Evolutionary conservation across 1,284 basidiomycete genomes (phyloP), one percentile per base, ranked within the genome.

Genomic region (Microstroma glucosiphilum): DNA sequence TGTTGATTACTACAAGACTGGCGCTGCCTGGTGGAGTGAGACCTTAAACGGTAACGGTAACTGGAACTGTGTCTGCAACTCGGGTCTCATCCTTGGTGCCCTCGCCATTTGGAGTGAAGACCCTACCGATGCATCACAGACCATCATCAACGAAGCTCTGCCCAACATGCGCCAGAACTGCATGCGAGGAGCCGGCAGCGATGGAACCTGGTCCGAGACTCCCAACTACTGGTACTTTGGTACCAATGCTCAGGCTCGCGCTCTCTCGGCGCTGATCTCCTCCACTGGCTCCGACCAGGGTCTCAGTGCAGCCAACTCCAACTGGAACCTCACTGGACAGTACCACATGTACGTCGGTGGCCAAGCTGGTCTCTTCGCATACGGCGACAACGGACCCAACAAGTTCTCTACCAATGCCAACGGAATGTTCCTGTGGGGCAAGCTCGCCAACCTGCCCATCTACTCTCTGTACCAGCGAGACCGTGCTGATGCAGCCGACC

Each of bases 21-120:
- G 40, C 2, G 58, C 12, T 23, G 78, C 77, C 56, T 85, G 84
- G 84, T 85, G 83, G 83, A 4, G 4, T 4, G 4, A 37, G 30
- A 3, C 30, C 30, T 76, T 58, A 25, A 72, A 60, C 46, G 66
- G 70, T 41, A 81, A 83, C 72, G 84, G 94, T 51, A 97, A 97
- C 83, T 97, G 93, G 93, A 97, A 97, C 81, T 97, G 94, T 77
- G 91, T 97, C 66, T 92, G 88, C 83, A 98, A 97, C 80, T 86
- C 87, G 61, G 94, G 94, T 66, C 82, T 98, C 69, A 90, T 90
- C 25, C 81, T 96, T 75, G 96, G 85, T 59, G 86, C 96, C 0
- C 86, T 99, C 54, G 92, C 94, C 53, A 91, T 99, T 73, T 71
- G 61, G 40, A 87, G 85, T 63, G 89, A 93, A 62, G 93, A 96